phyloP scores from a whole-genome alignment of 2,329 filamentous ascomycete species.

The Fusarium sp. region DNA sequence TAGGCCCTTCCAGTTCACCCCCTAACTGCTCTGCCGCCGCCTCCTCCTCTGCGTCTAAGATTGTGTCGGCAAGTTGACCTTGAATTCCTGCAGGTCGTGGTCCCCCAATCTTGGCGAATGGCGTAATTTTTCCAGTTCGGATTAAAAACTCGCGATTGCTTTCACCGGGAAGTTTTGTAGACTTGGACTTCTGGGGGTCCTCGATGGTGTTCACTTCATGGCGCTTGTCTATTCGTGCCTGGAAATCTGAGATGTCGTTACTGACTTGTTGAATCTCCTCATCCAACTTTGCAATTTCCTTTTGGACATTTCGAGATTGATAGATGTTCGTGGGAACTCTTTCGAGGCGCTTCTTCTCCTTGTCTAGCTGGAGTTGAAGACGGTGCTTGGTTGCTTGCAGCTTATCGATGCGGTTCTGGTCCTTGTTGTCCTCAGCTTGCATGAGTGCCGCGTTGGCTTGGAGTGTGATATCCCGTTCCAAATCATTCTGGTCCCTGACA shows the following conservation, averaged over 20 bases:
- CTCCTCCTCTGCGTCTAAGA: slow-evolving; percentile 84
- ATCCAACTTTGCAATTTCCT: slow-evolving; percentile 73
- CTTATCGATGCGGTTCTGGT: slow-evolving; percentile 69
- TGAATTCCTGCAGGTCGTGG: slow-evolving; percentile 68
- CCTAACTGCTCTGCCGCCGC: slow-evolving; percentile 56
- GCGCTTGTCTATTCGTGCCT: slow-evolving; percentile 80
- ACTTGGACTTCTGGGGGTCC: slow-evolving; percentile 56
- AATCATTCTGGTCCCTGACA: slow-evolving; percentile 85
- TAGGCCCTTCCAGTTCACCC: slow-evolving; percentile 56
- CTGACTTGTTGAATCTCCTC: slow-evolving; percentile 70
- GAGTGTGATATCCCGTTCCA: slow-evolving; percentile 83
- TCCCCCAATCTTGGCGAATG: slow-evolving; percentile 82
- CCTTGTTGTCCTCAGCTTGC: slow-evolving; percentile 70
- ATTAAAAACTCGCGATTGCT: slow-evolving; percentile 89
- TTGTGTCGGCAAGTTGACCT: slow-evolving; percentile 77
- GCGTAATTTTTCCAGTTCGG: slow-evolving; percentile 95
- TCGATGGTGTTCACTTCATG: slow-evolving; percentile 62
- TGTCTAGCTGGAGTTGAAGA: slow-evolving; percentile 71
- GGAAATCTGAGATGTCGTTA: slow-evolving; percentile 81
- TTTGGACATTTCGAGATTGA: slow-evolving; percentile 66
- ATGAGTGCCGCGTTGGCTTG: slow-evolving; percentile 68
- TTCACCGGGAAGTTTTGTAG: slow-evolving; percentile 77
- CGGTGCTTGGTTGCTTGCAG: slow-evolving; percentile 64
- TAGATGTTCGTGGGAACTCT: slow-evolving; percentile 56
- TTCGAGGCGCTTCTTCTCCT: slow-evolving; percentile 58